Evolutionary conservation across 2,329 filamentous ascomycete species (phyloP).

Genomic region (Sporothrix globosa): DNA sequence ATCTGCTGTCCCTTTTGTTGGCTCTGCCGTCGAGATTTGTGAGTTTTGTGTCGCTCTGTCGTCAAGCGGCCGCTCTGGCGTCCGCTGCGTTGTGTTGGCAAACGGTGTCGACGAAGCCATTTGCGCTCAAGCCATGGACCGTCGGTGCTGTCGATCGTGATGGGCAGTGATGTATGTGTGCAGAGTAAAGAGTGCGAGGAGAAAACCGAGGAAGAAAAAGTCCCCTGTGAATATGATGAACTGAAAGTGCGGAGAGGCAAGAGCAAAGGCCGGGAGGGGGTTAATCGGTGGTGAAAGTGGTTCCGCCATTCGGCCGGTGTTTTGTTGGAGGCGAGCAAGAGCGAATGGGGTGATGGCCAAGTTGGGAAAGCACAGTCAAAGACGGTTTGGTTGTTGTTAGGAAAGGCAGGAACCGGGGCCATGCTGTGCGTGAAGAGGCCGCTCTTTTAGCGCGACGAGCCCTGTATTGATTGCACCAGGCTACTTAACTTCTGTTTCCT

Average conservation of each 20-base stretch:
- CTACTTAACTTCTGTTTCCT: not conserved
- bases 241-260: not conserved
- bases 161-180: not conserved
- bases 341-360: constrained; percentile 11
- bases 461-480: constrained; percentile 10
- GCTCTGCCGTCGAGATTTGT: not conserved
- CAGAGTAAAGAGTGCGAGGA: not conserved
- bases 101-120: constrained; percentile 25
- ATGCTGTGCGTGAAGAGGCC: not conserved
- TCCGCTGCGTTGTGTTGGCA: constrained; percentile 10
- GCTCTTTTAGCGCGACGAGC: not conserved
- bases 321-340: not conserved
- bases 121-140: constrained; percentile 25
- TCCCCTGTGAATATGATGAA: not conserved
- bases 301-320: constrained; percentile 12
- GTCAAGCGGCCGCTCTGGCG: not conserved
- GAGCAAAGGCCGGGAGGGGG: not conserved
- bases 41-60: not conserved
- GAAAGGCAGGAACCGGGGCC: not conserved
- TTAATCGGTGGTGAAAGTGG: not conserved
- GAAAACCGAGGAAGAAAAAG: not conserved
- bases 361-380: not conserved
- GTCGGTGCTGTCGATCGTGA: not conserved
- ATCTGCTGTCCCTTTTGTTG: too few species aligned
- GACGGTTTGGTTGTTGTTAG: too few species aligned